phyloP scores from a whole-genome alignment of 83 land plant species.

The Thuja plicata region DNA sequence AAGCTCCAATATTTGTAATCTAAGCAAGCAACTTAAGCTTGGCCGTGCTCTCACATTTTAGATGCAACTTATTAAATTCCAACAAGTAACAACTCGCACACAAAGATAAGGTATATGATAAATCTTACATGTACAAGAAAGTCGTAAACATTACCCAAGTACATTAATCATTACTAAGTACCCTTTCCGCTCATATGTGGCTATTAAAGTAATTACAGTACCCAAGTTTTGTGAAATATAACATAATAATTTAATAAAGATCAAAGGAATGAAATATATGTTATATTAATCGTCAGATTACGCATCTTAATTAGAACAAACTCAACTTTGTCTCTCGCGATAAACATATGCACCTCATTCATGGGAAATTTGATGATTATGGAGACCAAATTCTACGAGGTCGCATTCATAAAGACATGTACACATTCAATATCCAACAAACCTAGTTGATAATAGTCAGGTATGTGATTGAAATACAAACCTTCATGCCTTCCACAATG shows the following conservation, averaged over 20 bases:
- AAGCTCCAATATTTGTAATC: neutral
- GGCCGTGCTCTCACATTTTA: neutral
- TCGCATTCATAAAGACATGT: neutral
- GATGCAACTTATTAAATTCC: too few species aligned
- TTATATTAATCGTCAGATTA: neutral
- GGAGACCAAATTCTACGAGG: neutral
- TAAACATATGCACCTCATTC: neutral
- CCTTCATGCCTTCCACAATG: neutral
- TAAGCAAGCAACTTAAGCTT: neutral
- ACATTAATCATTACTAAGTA: neutral
- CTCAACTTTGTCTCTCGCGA: neutral
- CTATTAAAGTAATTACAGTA: neutral
- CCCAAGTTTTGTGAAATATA: neutral
- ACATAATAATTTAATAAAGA: neutral
- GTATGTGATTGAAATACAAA: neutral
- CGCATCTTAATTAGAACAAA: neutral
- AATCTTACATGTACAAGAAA: neutral
- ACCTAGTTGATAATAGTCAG: neutral
- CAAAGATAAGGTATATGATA: neutral
- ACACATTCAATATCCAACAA: neutral
- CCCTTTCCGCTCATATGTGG: neutral
- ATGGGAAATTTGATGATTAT: neutral
- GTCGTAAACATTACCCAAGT: neutral
- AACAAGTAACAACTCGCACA: neutral
- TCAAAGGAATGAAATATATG: neutral